These are phyloP conservation scores for Solanum hybrid DNA, from an alignment of 305 asterid genomes.

Conservation along the genomic window DNA sequence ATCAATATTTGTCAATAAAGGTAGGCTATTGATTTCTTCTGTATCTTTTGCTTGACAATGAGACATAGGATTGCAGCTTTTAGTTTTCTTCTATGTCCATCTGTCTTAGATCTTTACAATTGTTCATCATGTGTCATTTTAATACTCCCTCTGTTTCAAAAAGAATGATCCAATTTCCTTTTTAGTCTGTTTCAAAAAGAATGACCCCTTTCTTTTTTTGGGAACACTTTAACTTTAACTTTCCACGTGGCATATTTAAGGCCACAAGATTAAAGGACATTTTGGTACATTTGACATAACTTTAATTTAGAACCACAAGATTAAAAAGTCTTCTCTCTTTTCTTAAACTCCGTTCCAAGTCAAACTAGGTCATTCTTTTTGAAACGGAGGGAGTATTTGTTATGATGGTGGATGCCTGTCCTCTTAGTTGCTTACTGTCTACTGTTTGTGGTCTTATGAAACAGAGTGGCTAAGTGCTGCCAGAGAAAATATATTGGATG, in stretches of 20 bases:
- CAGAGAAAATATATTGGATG: neutral
- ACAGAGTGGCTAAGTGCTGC: neutral
- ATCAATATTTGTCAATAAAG: constrained; percentile 75
- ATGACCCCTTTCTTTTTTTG: too few species aligned
- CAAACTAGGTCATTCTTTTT: too few species aligned
- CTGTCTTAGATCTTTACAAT: neutral
- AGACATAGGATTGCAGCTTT: neutral
- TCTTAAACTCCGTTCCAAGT: too few species aligned
- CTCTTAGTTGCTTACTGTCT: neutral
- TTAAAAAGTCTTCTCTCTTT: too few species aligned
- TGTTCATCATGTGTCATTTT: neutral
- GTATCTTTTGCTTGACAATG: neutral
- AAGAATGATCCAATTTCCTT: too few species aligned
- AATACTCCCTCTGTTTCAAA: neutral
- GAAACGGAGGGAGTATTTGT: neutral
- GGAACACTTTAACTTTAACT: too few species aligned
- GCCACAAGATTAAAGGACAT: too few species aligned
- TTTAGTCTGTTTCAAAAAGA: too few species aligned
- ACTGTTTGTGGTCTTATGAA: neutral
- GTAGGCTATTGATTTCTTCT: constrained; percentile 25
- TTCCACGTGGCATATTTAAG: too few species aligned
- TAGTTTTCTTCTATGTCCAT: neutral
- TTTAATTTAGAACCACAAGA: too few species aligned
- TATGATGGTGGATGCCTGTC: neutral
- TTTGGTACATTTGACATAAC: too few species aligned